Conservation (phyloP, 352 stramenopile genomes). For the Phytopythium cucurbitacearum region DNA sequence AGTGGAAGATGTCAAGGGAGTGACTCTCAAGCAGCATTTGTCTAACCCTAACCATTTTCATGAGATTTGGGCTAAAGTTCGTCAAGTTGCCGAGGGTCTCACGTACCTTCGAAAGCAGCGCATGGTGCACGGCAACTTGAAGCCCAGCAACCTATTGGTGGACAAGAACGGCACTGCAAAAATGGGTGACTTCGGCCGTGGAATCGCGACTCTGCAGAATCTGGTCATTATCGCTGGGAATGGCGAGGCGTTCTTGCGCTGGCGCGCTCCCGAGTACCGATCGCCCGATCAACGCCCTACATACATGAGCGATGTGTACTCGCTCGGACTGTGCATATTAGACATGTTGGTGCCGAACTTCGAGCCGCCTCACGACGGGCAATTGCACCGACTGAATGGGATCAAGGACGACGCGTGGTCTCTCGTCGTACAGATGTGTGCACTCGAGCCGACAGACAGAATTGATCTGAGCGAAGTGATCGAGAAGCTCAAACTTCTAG, state of each 20-base stretch:
- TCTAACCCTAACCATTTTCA: not conserved
- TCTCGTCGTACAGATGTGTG: too few relatives aligned
- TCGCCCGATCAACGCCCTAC: conserved; percentile 11
- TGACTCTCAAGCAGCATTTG: not conserved
- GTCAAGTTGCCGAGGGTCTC: conserved; percentile 8
- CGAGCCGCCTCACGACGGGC: not conserved
- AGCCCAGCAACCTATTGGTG: conserved; percentile 8
- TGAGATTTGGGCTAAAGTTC: not conserved
- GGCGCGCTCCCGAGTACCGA: conserved; percentile 18
- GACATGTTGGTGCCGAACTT: conserved; percentile 12
- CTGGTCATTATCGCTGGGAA: not conserved
- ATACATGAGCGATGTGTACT: conserved; percentile 25
- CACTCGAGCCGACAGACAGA: too few relatives aligned
- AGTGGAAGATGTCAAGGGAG: not conserved
- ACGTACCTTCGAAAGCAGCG: conserved; percentile 11
- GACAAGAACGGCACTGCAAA: conserved; percentile 7
- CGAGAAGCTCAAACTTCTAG: too few relatives aligned
- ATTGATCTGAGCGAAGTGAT: too few relatives aligned
- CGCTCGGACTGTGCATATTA: conserved; percentile 21
- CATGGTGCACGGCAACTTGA: not conserved
- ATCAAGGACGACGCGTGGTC: too few relatives aligned
- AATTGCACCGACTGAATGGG: too few relatives aligned
- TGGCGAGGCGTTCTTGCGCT: conserved; percentile 4
- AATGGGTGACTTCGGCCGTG: not conserved
- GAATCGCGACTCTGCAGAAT: not conserved